A percentile compares a stretch with the other conserved stretches of the same genome.
These are phyloP conservation scores for Neotropicomus parvogracilis DNA, from an alignment of 1,284 basidiomycete genomes.

Conservation along the genomic window DNA sequence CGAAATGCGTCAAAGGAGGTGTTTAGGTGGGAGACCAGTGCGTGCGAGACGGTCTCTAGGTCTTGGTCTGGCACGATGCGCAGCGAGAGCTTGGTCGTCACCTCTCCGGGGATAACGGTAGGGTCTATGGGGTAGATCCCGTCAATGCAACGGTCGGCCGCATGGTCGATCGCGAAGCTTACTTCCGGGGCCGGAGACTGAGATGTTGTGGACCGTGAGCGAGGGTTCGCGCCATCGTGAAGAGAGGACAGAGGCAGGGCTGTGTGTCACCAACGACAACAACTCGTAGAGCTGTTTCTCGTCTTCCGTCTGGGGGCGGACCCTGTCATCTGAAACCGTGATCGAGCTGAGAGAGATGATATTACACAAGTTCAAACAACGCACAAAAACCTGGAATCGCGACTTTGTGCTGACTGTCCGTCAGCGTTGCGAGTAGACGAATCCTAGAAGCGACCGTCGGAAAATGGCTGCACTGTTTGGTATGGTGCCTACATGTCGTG, in stretches of 20 bases:
- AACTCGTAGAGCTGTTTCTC: constrained; percentile 68
- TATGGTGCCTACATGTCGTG: constrained; percentile 68
- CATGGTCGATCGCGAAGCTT: constrained; percentile 22
- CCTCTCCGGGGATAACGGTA: constrained; percentile 83
- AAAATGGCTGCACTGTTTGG: background rate
- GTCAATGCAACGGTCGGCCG: background rate
- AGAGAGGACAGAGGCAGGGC: constrained; percentile 61
- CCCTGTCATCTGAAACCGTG: constrained; percentile 61
- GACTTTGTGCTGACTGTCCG: constrained; percentile 55
- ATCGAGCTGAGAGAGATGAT: constrained; percentile 1
- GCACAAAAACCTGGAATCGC: constrained; percentile 83
- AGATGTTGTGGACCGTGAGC: constrained; percentile 67
- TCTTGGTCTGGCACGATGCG: constrained; percentile 94
- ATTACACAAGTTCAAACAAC: constrained; percentile 7
- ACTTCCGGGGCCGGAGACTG: constrained; percentile 75
- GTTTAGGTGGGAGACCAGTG: constrained; percentile 60
- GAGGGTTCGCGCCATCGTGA: constrained; percentile 80
- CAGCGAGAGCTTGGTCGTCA: constrained; percentile 79
- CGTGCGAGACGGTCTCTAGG: constrained; percentile 63
- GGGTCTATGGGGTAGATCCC: constrained; percentile 51
- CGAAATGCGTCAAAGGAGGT: constrained; percentile 58
- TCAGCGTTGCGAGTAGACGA: constrained; percentile 72
- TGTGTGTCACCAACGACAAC: constrained; percentile 65
- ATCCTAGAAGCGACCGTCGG: constrained; percentile 49
- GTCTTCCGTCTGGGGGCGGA: constrained; percentile 61